These are phyloP conservation scores for Cordyceps sp. DNA, from an alignment of 2,329 filamentous ascomycete genomes.

Conservation along the genomic window DNA sequence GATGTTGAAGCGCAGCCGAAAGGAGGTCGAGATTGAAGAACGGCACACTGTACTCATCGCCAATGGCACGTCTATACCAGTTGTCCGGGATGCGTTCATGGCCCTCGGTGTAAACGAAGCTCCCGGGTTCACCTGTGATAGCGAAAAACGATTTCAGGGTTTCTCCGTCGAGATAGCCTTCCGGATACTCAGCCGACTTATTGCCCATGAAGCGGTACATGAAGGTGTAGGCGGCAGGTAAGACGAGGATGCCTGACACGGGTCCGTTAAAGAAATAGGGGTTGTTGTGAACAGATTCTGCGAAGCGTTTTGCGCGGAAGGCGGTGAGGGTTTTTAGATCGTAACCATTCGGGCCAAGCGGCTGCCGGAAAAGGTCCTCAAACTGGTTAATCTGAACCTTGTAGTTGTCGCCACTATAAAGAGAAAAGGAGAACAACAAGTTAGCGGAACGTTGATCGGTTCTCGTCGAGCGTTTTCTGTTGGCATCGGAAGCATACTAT, in stretches of 20 bases:
- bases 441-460: background rate
- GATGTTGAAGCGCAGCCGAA: conserved; percentile 15
- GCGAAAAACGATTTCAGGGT: conserved; percentile 2
- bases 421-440: background rate
- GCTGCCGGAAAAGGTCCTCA: conserved; percentile 22
- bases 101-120: conserved; percentile 24
- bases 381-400: conserved; percentile 6
- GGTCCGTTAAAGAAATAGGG: conserved; percentile 36
- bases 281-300: conserved; percentile 27
- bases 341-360: conserved; percentile 17
- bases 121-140: conserved; percentile 20
- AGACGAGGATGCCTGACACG: conserved; percentile 24
- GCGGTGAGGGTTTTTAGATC: conserved; percentile 1
- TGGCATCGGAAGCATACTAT: background rate
- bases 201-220: conserved; percentile 24
- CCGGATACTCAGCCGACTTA: conserved; percentile 21
- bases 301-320: background rate
- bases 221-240: conserved; percentile 29
- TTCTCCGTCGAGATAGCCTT: conserved; percentile 8
- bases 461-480: background rate
- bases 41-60: conserved; percentile 26
- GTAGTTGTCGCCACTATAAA: background rate
- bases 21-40: conserved; percentile 20
- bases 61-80: conserved; percentile 21
- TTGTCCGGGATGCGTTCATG: conserved; percentile 33